phyloP scores from a whole-genome alignment of 805 yeast genomes.

The Yamadazyma akitaensis region DNA sequence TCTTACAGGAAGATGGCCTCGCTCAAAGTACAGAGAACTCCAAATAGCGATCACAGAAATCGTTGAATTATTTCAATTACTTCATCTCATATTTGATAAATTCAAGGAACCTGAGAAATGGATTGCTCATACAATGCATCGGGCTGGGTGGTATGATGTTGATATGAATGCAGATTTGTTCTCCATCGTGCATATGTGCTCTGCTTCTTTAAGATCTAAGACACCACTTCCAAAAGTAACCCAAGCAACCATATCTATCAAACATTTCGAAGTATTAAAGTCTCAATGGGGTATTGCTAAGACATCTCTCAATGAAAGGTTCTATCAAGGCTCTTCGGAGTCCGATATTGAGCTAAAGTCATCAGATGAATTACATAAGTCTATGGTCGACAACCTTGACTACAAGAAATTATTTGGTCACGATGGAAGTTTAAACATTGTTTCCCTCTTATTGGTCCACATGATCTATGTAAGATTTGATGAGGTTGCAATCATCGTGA shows the following conservation, averaged over 20 bases:
- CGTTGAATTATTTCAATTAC: slow-evolving; percentile 23
- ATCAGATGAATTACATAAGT: slow-evolving; percentile 10
- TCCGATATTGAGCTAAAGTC: neutral
- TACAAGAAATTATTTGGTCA: slow-evolving; percentile 24
- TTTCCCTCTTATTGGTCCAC: slow-evolving; percentile 27
- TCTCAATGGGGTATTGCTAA: slow-evolving; percentile 27
- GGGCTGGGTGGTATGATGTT: slow-evolving; percentile 30
- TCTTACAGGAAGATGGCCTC: slow-evolving; percentile 32
- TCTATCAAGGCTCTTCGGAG: slow-evolving; percentile 13
- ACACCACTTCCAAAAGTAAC: slow-evolving; percentile 30
- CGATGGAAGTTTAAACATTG: slow-evolving; percentile 29
- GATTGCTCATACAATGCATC: slow-evolving; percentile 22
- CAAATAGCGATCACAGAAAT: slow-evolving; percentile 23
- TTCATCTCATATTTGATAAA: slow-evolving; percentile 22
- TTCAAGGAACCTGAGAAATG: slow-evolving; percentile 26
- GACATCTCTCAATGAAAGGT: slow-evolving; percentile 23
- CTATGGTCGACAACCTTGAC: slow-evolving; percentile 21
- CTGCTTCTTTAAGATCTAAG: slow-evolving; percentile 23
- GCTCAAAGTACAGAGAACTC: slow-evolving; percentile 21
- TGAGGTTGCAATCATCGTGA: slow-evolving; percentile 25
- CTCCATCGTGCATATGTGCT: slow-evolving; percentile 27
- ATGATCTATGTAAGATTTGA: slow-evolving; percentile 29
- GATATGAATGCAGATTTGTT: slow-evolving; percentile 28
- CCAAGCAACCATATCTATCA: slow-evolving; percentile 26
- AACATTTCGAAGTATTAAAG: slow-evolving; percentile 25